phyloP scores from a whole-genome alignment of 2,329 filamentous ascomycete genomes.

The Scortechinia acanthostroma region DNA sequence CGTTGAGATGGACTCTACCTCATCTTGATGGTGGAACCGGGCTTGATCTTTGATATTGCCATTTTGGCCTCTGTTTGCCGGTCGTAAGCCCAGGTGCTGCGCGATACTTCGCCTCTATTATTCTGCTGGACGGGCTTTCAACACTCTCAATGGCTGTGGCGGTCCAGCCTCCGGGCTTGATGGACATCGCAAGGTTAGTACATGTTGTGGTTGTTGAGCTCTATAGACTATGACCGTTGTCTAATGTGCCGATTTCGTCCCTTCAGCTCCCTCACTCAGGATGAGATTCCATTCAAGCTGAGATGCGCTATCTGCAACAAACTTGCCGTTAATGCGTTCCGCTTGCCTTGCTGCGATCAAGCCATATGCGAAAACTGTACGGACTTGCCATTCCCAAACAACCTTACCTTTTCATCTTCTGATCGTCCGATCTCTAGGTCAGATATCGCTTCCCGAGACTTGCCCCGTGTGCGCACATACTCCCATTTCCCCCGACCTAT shows the following conservation, averaged over 20 bases:
- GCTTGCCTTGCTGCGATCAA: slow-evolving; percentile 89
- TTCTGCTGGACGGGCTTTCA: too few species aligned
- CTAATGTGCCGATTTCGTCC: not conserved
- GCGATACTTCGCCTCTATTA: too few species aligned
- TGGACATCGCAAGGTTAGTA: slow-evolving; percentile 29
- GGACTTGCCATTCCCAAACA: slow-evolving; percentile 18
- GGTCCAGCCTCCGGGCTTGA: slow-evolving; percentile 25
- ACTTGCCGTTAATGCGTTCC: slow-evolving; percentile 82
- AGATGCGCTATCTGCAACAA: slow-evolving; percentile 91
- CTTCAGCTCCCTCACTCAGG: slow-evolving; percentile 64
- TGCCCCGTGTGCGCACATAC: slow-evolving; percentile 92
- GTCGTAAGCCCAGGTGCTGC: too few species aligned
- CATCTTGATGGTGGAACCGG: too few species aligned
- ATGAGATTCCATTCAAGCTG: slow-evolving; percentile 91
- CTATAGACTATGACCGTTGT: too few species aligned
- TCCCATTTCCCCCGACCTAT: slow-evolving; percentile 78
- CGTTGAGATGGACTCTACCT: too few species aligned
- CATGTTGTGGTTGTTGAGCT: too few species aligned
- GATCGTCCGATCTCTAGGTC: slow-evolving; percentile 45
- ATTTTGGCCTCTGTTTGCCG: too few species aligned
- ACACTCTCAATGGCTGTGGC: slow-evolving; percentile 20
- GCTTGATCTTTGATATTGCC: too few species aligned
- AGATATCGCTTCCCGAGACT: slow-evolving; percentile 66
- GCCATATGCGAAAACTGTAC: slow-evolving; percentile 85
- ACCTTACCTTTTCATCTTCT: slow-evolving; percentile 4